phyloP scores from a whole-genome alignment of 2,329 filamentous ascomycete species.

The Stachybotrys chartarum region DNA sequence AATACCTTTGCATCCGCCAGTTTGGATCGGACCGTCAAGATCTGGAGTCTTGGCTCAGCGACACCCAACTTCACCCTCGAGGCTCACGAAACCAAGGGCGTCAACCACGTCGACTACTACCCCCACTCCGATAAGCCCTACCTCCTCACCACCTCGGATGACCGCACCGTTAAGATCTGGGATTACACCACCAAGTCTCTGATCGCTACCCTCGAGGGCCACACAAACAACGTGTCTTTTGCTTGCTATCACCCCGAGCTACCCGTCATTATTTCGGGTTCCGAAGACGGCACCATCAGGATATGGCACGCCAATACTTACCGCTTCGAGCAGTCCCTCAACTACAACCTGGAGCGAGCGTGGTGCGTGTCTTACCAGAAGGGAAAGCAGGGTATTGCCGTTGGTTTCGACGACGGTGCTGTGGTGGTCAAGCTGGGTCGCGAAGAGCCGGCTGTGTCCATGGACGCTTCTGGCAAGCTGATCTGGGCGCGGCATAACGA shows the following conservation, averaged over 20 bases:
- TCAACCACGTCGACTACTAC: conserved; percentile 94
- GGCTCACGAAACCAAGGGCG: conserved; percentile 93
- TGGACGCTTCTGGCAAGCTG: conserved; percentile 93
- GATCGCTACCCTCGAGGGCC: conserved; percentile 92
- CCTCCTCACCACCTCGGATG: conserved; percentile 92
- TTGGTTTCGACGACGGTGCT: conserved; percentile 95
- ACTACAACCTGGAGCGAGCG: conserved; percentile 89
- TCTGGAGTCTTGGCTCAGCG: conserved; percentile 92
- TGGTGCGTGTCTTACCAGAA: conserved; percentile 98
- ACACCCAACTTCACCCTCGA: conserved; percentile 95
- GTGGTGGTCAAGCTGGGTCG: conserved; percentile 97
- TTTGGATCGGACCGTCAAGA: conserved; percentile 93
- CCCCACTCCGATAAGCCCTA: conserved; percentile 72
- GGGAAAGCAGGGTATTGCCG: conserved; percentile 86
- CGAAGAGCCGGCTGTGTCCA: conserved; percentile 94
- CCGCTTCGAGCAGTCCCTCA: conserved; percentile 88
- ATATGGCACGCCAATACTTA: conserved; percentile 99
- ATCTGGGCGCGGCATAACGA: conserved; percentile 96
- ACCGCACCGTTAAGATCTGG: conserved; percentile 96
- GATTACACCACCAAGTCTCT: conserved; percentile 98
- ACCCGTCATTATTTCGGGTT: conserved; percentile 94
- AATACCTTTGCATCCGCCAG: conserved; percentile 90
- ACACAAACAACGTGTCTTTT: conserved; percentile 97
- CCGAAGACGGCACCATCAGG: conserved; percentile 93
- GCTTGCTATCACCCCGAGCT: conserved; percentile 96